Conservation (phyloP, 1,284 basidiomycete species). For the Ceratobasidium papillatum region DNA sequence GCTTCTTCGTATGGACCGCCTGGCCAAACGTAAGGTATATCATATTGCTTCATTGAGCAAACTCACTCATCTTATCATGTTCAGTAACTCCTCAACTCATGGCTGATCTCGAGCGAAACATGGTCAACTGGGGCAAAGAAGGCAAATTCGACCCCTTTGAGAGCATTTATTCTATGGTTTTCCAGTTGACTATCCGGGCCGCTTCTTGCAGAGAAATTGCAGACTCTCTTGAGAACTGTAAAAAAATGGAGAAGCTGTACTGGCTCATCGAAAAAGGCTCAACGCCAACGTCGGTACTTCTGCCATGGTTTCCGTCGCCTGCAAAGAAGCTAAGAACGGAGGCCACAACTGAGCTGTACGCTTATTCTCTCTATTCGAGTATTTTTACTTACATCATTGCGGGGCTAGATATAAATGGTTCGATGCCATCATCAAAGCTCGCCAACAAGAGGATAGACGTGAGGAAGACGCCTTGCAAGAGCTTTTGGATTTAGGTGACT, state of each 20-base stretch:
- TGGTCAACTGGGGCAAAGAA: slow-evolving; percentile 7
- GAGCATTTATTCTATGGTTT: slow-evolving; percentile 12
- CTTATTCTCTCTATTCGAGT: too few species aligned
- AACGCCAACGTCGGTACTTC: background rate
- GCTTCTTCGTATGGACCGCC: slow-evolving; percentile 17
- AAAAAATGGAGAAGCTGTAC: slow-evolving; percentile 28
- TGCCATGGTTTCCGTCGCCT: slow-evolving; percentile 13
- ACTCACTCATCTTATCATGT: background rate
- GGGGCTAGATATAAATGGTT: slow-evolving; percentile 19
- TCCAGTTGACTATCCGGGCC: slow-evolving; percentile 21
- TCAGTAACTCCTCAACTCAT: slow-evolving; percentile 18
- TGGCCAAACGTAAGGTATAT: background rate
- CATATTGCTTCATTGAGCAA: background rate
- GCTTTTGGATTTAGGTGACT: slow-evolving; percentile 9
- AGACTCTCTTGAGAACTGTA: slow-evolving; percentile 14
- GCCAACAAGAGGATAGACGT: slow-evolving; percentile 5
- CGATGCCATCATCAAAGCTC: slow-evolving; percentile 9
- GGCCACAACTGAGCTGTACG: too few species aligned
- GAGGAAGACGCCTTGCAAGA: slow-evolving; percentile 23
- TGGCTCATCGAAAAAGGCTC: slow-evolving; percentile 16
- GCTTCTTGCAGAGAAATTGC: slow-evolving; percentile 17
- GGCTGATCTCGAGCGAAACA: slow-evolving; percentile 26
- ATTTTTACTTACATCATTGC: too few species aligned
- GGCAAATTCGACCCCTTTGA: slow-evolving; percentile 26
- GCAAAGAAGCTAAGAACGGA: background rate